Evolutionary conservation across 2,329 filamentous ascomycete species (phyloP).

Genomic region (Rhynchosporium graminicola): DNA sequence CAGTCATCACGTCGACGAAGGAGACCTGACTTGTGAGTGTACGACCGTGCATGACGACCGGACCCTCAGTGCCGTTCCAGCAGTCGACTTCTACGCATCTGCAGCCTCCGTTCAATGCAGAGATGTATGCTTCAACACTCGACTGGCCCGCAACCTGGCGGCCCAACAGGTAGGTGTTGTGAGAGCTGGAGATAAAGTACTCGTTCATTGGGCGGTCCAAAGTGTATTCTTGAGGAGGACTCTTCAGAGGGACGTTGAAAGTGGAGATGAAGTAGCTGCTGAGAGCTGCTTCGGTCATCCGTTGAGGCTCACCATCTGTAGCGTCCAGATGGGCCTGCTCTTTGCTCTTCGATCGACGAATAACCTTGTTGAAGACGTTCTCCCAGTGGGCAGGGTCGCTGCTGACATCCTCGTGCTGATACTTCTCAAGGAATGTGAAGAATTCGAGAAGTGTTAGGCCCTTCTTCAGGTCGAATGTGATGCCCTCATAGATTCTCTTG

Average conservation of each 20-base stretch:
- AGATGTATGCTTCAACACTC: slow-evolving; percentile 93
- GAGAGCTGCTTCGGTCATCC: slow-evolving; percentile 79
- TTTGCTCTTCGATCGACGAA: slow-evolving; percentile 57
- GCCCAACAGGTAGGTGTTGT: slow-evolving; percentile 95
- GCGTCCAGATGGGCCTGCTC: slow-evolving; percentile 47
- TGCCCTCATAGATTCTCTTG: slow-evolving; percentile 66
- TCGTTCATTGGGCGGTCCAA: slow-evolving; percentile 89
- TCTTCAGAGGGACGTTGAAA: slow-evolving; percentile 67
- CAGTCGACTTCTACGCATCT: slow-evolving; percentile 97
- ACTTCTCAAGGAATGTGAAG: slow-evolving; percentile 68
- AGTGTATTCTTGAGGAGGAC: slow-evolving; percentile 59
- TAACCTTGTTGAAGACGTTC: slow-evolving; percentile 68
- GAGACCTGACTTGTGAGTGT: slow-evolving; percentile 86
- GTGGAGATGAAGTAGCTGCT: slow-evolving; percentile 75
- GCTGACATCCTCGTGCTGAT: slow-evolving; percentile 72
- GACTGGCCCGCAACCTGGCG: slow-evolving; percentile 88
- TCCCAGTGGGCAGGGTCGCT: slow-evolving; percentile 68
- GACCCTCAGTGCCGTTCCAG: slow-evolving; percentile 91
- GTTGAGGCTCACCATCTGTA: slow-evolving; percentile 48
- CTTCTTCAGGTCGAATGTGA: slow-evolving; percentile 57
- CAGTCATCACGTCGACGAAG: slow-evolving; percentile 88
- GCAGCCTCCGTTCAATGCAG: slow-evolving; percentile 82
- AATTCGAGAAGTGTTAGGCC: slow-evolving; percentile 76
- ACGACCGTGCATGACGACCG: slow-evolving; percentile 86
- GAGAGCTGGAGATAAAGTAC: slow-evolving; percentile 97